A percentile compares a stretch with the other conserved stretches of the same genome.
Evolutionary conservation across 2,329 filamentous ascomycete species (phyloP).

Genomic region (Monascus ruber): DNA sequence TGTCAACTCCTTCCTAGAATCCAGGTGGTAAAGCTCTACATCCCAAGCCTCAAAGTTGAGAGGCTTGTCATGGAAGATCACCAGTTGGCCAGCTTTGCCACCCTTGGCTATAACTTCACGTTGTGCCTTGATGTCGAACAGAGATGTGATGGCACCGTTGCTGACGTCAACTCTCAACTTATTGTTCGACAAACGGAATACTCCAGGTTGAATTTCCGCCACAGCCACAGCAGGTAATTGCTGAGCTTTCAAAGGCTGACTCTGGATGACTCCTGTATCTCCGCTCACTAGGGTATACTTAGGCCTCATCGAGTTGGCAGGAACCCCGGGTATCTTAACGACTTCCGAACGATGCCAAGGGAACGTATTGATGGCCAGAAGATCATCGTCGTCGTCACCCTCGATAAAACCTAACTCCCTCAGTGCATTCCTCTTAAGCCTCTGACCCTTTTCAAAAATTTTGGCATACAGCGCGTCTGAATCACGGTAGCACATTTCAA

Average conservation of each 20-base stretch:
- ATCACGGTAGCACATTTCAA: constrained; percentile 97
- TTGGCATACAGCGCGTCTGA: constrained; percentile 80
- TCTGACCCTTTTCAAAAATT: constrained; percentile 66
- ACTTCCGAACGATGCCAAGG: constrained; percentile 74
- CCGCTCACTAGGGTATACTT: constrained; percentile 37
- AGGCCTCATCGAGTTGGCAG: constrained; percentile 10
- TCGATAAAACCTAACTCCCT: constrained; percentile 53
- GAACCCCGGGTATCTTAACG: constrained; percentile 46
- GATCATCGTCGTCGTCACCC: constrained; percentile 28
- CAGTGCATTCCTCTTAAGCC: constrained; percentile 59
- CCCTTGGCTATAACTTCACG: constrained; percentile 66
- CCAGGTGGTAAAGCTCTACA: constrained; percentile 89
- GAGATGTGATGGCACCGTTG: constrained; percentile 67
- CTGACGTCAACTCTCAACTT: constrained; percentile 63
- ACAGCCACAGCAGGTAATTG: constrained; percentile 31
- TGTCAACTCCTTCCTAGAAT: constrained; percentile 67
- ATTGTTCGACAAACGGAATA: constrained; percentile 70
- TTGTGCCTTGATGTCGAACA: constrained; percentile 61
- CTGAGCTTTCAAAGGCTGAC: constrained; percentile 14
- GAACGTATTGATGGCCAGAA: constrained; percentile 69
- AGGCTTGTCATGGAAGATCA: constrained; percentile 94
- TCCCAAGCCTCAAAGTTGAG: constrained; percentile 98
- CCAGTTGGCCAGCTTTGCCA: constrained; percentile 76
- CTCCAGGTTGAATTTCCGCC: constrained; percentile 43
- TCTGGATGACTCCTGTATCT: constrained; percentile 33